Conservation (phyloP, 768 basidiomycete genomes). For the Mycena amicta region DNA sequence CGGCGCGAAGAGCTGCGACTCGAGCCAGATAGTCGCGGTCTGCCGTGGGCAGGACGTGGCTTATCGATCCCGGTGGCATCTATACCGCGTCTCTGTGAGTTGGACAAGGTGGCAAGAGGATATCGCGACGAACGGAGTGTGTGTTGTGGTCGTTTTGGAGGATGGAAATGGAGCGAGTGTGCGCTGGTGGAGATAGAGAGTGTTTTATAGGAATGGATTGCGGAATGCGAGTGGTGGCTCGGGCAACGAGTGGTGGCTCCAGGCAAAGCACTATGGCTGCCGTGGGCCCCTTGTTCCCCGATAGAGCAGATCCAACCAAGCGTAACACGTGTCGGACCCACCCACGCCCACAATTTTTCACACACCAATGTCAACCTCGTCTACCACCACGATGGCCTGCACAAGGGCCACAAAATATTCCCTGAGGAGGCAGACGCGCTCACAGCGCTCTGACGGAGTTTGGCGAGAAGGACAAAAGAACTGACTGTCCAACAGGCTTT, state of each 20-base stretch:
- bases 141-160: neutral
- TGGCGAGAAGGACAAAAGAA: neutral
- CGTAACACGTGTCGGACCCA: slow-evolving; percentile 10
- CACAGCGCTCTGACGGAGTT: neutral
- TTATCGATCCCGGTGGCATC: neutral
- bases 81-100: neutral
- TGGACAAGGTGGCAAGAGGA: too few species aligned
- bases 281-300: neutral
- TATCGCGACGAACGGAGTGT: neutral
- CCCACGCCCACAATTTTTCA: slow-evolving; percentile 5
- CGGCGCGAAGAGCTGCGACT: slow-evolving; percentile 3
- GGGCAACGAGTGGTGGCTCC: neutral
- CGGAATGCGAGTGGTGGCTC: neutral
- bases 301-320: neutral
- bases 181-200: neutral
- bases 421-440: neutral
- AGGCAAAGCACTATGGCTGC: neutral
- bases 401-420: too few species aligned
- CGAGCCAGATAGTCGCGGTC: slow-evolving; percentile 13
- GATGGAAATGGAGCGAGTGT: too few species aligned
- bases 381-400: neutral
- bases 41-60: neutral
- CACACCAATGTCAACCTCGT: neutral
- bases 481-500: neutral
- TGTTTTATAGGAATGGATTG: neutral